Conservation (phyloP, 2,329 filamentous ascomycete species). For the Coccinonectria pachysandricola region DNA sequence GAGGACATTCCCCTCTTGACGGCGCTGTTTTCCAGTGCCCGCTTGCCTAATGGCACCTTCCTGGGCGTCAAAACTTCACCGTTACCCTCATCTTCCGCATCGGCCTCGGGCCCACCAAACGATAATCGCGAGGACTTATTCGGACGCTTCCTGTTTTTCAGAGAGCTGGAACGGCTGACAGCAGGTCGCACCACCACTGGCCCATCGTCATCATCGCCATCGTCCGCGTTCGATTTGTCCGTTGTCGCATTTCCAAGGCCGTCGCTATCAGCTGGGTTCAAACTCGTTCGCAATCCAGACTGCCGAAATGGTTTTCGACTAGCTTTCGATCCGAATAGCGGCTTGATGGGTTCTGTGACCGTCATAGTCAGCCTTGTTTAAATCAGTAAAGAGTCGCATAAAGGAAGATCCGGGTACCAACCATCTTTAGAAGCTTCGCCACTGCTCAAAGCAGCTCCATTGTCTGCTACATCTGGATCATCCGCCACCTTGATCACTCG, state of each 20-base stretch:
- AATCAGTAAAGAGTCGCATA: slow-evolving; percentile 23
- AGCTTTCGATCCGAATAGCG: slow-evolving; percentile 32
- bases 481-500: slow-evolving; percentile 66
- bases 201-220: slow-evolving; percentile 34
- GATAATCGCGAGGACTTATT: slow-evolving; percentile 56
- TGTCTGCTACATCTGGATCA: slow-evolving; percentile 40
- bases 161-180: slow-evolving; percentile 35
- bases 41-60: slow-evolving; percentile 54
- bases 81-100: slow-evolving; percentile 40
- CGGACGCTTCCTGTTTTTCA: slow-evolving; percentile 56
- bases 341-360: slow-evolving; percentile 24
- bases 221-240: slow-evolving; percentile 20
- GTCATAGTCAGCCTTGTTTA: slow-evolving; percentile 24
- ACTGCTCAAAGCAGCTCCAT: slow-evolving; percentile 12
- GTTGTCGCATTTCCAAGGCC: slow-evolving; percentile 11
- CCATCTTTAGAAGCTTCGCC: slow-evolving; percentile 23
- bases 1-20: slow-evolving; percentile 40
- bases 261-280: slow-evolving; percentile 35
- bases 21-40: slow-evolving; percentile 58
- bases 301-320: slow-evolving; percentile 45
- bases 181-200: slow-evolving; percentile 41
- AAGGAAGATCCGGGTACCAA: slow-evolving; percentile 21
- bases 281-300: slow-evolving; percentile 46
- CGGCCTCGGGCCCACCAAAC: slow-evolving; percentile 52
- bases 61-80: slow-evolving; percentile 49